Base-by-base conservation (phyloP, 2,329 filamentous ascomycete species). In the Cladosporium sphaerospermum region DNA sequence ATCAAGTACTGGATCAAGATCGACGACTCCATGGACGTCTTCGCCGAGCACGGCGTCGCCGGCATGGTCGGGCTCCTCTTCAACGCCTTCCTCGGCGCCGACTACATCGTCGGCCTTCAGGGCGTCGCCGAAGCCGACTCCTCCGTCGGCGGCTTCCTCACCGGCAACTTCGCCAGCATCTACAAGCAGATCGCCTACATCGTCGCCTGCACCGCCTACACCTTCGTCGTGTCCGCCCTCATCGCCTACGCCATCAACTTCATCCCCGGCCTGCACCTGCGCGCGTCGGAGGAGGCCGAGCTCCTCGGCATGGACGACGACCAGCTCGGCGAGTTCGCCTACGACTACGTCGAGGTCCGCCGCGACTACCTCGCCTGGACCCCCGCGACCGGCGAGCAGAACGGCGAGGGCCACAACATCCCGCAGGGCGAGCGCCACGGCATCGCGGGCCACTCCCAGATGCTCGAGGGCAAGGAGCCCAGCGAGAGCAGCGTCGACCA, bases 311-410 rank as follows among this genome's bases (percentile, higher is more conserved):
- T 92, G 86, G 88, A 93, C 65, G 88, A 92, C 67, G 88, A 92
- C 72, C 88, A 93, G 74, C 86, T 92, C 62, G 88, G 88, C 71
- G 88, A 93, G 72, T 93, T 92, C 67, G 88, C 88, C 10, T 92
- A 92, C 76, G 88, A 93, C 70, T 93, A 92, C 69, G 88, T 93
- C 60, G 88, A 93, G 78, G 87, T 92, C 55, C 85, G 88, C 66
- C 83, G 88, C 64, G 88, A 93, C 72, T 93, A 91, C 77, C 81
- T 93, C 37, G 88, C 88, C 55, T 93, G 88, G 88, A 91, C 86
- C 31, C 88, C 88, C 1, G 83, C 85, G 33, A 85, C 85, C 65
- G 77, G 75, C 56, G 82, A 87, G 61, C 85, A 82, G 23, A 76
- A 78, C 46, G 70, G 77, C 54, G 74, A 79, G 57, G 81, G 83